Evolutionary conservation across 768 basidiomycete genomes (phyloP).

Genomic region (Podaxis sp.): DNA sequence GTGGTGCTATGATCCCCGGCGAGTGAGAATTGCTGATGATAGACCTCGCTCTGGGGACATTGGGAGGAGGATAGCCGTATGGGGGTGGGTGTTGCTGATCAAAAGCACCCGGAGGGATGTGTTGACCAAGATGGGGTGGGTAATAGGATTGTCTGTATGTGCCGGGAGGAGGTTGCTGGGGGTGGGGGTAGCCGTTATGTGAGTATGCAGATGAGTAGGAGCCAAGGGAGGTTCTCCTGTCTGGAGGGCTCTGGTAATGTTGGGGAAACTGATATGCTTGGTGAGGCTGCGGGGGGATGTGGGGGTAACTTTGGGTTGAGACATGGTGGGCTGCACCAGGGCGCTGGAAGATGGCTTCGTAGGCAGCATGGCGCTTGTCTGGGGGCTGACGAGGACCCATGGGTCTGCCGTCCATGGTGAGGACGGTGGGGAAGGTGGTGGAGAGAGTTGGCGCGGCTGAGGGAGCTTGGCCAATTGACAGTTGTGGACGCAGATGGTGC

Average conservation of each 20-base stretch:
- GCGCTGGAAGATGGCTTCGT: constrained; percentile 86
- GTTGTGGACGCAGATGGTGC: not conserved
- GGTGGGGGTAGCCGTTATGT: constrained; percentile 22
- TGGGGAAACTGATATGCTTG: constrained; percentile 21
- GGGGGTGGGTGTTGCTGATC: constrained; percentile 29
- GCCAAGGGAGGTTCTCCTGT: constrained; percentile 47
- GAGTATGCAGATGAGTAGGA: constrained; percentile 32
- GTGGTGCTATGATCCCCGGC: constrained; percentile 43
- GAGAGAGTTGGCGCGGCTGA: constrained; percentile 13
- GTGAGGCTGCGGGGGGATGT: constrained; percentile 24
- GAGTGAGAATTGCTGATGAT: constrained; percentile 37
- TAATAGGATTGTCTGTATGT: constrained; percentile 40
- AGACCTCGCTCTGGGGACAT: constrained; percentile 47
- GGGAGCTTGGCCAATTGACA: not conserved
- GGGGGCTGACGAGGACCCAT: constrained; percentile 56
- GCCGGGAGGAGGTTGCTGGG: constrained; percentile 19
- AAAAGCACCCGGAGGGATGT: constrained; percentile 19
- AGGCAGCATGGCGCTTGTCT: constrained; percentile 79
- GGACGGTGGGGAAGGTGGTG: constrained; percentile 16
- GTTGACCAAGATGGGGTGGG: constrained; percentile 25
- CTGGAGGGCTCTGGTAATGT: constrained; percentile 29
- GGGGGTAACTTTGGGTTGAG: constrained; percentile 23
- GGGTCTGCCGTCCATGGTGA: constrained; percentile 41
- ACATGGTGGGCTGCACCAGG: constrained; percentile 59
- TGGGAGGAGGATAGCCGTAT: constrained; percentile 27